Base-by-base conservation (phyloP, 257 asterid genomes). In the Salvia splendens region DNA sequence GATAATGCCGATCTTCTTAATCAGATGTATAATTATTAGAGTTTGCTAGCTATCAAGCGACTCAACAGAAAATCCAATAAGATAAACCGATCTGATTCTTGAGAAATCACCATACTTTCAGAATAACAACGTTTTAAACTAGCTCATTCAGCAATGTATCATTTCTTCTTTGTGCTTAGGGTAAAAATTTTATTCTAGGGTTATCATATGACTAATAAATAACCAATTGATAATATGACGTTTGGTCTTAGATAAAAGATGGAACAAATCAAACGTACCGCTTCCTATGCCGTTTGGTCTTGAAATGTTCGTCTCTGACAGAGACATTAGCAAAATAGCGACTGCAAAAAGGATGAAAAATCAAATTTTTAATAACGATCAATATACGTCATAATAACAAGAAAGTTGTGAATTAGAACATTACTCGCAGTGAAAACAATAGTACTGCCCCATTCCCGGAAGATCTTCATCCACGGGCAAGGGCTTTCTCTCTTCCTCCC, bases 371-470 rank as follows among this genome's bases (percentile, higher is more conserved):
- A 3, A 50, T 11, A 46, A 36, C 3, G 2, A 0, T n/a, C 6
- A 24, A 0, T 43, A 9, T 3, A 55, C 3, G 8, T 40, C 12
- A 9, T 15, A 56, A 59, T 11, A 58, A 12, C 3, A 0, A 41
- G 38, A 3, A 56, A 62, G 3, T 2, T 30, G 30, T 24, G 45
- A 63, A 61, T 5, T 33, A 6, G 17, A 67, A 2, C 49, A 52
- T 83, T 85, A 91, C 97, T 90, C 98, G 94, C 97, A 88, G 81
- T 90, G 97, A 4, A 80, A 42, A 73, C 99, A 90, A 64, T 90
- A 93, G 64, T 73, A 86, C 75, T 93, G 96, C 32, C 97, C 99
- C 97, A 93, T 82, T 52, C 97, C 96, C 1, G 97, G 99, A 55
- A 93, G 94, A 68, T 93, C 95, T 78, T 93, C 98, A 63, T 93